Conservation (phyloP, 1,284 basidiomycete genomes). For the Puccinia polysora region DNA sequence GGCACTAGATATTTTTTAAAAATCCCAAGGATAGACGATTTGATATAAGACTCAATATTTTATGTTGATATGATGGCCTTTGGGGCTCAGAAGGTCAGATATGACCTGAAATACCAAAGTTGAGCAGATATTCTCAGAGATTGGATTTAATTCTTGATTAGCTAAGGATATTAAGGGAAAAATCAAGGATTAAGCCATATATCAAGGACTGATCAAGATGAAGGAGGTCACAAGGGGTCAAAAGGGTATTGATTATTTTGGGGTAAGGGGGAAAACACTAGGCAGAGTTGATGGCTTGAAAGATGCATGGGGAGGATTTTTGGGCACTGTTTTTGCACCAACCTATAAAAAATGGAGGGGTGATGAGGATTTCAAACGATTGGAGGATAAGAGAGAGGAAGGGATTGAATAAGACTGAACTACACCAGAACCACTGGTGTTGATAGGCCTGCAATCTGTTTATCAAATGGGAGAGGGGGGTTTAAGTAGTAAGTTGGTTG, state of each 20-base stretch:
- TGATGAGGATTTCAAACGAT: neutral
- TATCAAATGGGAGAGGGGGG: neutral
- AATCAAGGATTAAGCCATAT: no score
- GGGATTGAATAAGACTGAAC: slow-evolving; percentile 66
- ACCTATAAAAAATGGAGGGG: slow-evolving; percentile 55
- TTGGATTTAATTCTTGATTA: slow-evolving; percentile 76
- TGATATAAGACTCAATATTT: neutral
- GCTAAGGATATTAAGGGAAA: no score
- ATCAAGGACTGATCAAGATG: no score
- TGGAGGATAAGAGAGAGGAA: slow-evolving; percentile 34
- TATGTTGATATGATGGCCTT: neutral
- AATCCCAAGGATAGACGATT: slow-evolving; percentile 18
- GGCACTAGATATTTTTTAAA: slow-evolving; percentile 58
- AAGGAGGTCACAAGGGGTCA: slow-evolving; percentile 1
- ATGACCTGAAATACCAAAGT: slow-evolving; percentile 76
- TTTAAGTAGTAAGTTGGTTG: no score
- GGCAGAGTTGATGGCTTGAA: slow-evolving; percentile 47
- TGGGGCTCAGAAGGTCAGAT: no score
- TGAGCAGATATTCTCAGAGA: slow-evolving; percentile 91
- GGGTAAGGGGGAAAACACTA: neutral
- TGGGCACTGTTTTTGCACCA: slow-evolving; percentile 79
- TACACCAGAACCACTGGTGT: slow-evolving; percentile 90
- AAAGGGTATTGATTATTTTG: neutral
- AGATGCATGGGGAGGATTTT: slow-evolving; percentile 54
- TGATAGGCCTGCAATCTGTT: slow-evolving; percentile 44